phyloP scores from a whole-genome alignment of 495 filamentous ascomycete species.

The Cenococcum geophilum region DNA sequence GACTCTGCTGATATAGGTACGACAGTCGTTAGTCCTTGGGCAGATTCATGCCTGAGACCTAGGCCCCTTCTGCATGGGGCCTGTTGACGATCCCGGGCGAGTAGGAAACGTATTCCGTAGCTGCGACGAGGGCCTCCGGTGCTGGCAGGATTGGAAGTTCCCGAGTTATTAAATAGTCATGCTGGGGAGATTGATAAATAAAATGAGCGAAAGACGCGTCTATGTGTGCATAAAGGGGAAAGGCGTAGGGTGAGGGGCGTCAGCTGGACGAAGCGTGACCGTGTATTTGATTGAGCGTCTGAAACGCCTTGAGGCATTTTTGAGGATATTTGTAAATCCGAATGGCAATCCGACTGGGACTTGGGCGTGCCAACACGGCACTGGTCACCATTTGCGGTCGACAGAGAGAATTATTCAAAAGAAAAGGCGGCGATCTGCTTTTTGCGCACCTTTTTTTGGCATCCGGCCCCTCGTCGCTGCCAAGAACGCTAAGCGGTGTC shows the following conservation, averaged over 20 bases:
- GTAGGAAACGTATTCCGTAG: neutral
- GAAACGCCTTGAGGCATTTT: slow-evolving; percentile 29
- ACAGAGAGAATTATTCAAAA: neutral
- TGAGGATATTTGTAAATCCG: neutral
- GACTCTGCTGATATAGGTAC: neutral
- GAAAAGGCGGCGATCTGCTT: neutral
- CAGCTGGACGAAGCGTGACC: slow-evolving; percentile 17
- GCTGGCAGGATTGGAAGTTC: slow-evolving; percentile 9
- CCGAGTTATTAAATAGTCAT: slow-evolving; percentile 5
- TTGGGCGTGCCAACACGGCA: neutral
- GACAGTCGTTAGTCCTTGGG: neutral
- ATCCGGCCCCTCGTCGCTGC: slow-evolving; percentile 1
- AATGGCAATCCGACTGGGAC: neutral
- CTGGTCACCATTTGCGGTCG: neutral
- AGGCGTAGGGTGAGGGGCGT: slow-evolving; percentile 11
- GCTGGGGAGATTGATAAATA: slow-evolving; percentile 9
- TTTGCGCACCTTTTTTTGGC: neutral
- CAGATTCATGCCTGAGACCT: slow-evolving; percentile 3
- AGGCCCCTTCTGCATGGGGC: slow-evolving; percentile 2
- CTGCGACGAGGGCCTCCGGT: neutral
- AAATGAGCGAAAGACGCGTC: slow-evolving; percentile 4
- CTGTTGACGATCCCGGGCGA: neutral
- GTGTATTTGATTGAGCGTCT: slow-evolving; percentile 23
- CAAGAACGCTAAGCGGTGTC: neutral
- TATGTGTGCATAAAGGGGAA: slow-evolving; percentile 19